Percentiles rank a stretch among this genome's conserved stretches.
phyloP scores from a whole-genome alignment of 2,329 filamentous ascomycete genomes.

The Colletotrichum agaves region DNA sequence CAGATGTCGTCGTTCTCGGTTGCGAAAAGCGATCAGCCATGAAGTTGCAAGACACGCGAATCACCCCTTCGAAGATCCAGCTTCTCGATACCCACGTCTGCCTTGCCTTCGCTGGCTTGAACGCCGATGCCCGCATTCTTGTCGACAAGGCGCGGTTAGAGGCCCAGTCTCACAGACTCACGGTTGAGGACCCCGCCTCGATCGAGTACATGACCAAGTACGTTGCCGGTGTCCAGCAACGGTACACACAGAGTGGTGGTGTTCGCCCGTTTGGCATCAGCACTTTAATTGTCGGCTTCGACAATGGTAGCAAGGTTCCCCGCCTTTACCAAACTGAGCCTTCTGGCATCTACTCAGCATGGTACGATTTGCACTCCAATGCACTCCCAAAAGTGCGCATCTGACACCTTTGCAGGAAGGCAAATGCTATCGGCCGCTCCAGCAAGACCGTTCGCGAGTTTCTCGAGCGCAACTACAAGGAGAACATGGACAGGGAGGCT shows the following conservation, averaged over 20 bases:
- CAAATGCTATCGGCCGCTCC: constrained; percentile 96
- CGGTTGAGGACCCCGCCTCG: constrained; percentile 95
- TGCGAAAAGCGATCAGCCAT: constrained; percentile 99
- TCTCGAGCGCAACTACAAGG: constrained; percentile 98
- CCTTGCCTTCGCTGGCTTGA: constrained; percentile 95
- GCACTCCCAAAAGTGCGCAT: background rate
- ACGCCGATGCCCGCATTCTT: constrained; percentile 96
- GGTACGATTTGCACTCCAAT: constrained; percentile 62
- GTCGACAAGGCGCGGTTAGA: constrained; percentile 98
- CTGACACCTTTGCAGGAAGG: constrained; percentile 76
- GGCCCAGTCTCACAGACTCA: constrained; percentile 96
- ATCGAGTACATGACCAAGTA: constrained; percentile 99
- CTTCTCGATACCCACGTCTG: constrained; percentile 96
- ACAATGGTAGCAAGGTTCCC: constrained; percentile 88
- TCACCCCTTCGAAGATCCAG: constrained; percentile 98
- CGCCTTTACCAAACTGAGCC: constrained; percentile 98
- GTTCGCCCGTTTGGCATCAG: constrained; percentile 99
- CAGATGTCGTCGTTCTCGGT: constrained; percentile 92
- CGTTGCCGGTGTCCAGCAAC: constrained; percentile 95
- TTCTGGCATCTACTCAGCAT: constrained; percentile 99
- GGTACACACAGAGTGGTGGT: constrained; percentile 98
- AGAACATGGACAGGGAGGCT: constrained; percentile 94
- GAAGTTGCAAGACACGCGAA: constrained; percentile 99
- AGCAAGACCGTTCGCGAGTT: constrained; percentile 99
- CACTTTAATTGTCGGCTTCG: constrained; percentile 92